Conservation (phyloP, 805 yeast genomes). For the Komagataella kurtzmanii region DNA sequence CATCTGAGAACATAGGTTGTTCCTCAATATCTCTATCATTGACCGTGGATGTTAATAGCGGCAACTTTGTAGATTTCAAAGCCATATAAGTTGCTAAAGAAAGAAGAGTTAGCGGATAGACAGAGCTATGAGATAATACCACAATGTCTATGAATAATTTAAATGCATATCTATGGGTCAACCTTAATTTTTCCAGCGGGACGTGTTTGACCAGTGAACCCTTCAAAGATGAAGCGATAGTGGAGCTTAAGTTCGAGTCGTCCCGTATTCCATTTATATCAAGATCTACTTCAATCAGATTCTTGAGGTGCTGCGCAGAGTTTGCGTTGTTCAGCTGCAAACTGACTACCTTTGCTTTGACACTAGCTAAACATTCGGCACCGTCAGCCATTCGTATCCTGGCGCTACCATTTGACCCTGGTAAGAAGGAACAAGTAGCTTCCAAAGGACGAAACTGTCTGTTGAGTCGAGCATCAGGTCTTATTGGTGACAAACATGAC, state of each 20-base stretch:
- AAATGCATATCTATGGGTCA: constrained; percentile 66
- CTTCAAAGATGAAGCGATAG: constrained; percentile 49
- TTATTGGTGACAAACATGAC: constrained; percentile 37
- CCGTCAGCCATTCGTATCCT: constrained; percentile 82
- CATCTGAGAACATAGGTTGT: constrained; percentile 84
- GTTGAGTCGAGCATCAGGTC: constrained; percentile 76
- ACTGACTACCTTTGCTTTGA: constrained; percentile 68
- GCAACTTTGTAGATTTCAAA: constrained; percentile 62
- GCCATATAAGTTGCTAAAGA: constrained; percentile 79
- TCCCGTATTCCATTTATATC: constrained; percentile 75
- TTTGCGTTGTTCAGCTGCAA: constrained; percentile 3
- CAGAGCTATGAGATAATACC: constrained; percentile 46
- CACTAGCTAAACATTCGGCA: constrained; percentile 83
- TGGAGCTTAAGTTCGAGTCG: constrained; percentile 55
- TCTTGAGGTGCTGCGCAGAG: constrained; percentile 19
- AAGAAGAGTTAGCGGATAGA: constrained; percentile 36
- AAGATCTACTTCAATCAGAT: constrained; percentile 60
- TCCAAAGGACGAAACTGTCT: constrained; percentile 80
- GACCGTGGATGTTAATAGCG: constrained; percentile 54
- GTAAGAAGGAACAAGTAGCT: constrained; percentile 67
- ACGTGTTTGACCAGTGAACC: constrained; percentile 38
- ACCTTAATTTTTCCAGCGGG: constrained; percentile 35
- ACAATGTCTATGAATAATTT: constrained; percentile 71
- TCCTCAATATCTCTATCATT: constrained; percentile 65
- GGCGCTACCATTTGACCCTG: constrained; percentile 87